phyloP scores from a whole-genome alignment of 2,329 filamentous ascomycete species.

The Sporothrix schenckii region DNA sequence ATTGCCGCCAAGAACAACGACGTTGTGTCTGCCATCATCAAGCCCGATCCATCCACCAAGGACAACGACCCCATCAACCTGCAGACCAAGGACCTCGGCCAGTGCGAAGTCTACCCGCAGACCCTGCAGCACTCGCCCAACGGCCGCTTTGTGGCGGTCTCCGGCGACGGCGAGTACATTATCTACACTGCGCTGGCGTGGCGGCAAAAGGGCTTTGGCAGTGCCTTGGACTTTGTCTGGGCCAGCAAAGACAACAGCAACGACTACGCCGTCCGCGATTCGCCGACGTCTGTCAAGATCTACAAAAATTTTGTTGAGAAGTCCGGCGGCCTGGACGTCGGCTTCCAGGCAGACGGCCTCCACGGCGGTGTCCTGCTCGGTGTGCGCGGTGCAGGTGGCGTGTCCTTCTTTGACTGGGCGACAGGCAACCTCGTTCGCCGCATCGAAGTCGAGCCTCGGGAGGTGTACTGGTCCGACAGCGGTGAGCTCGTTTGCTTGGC shows the following conservation, averaged over 20 bases:
- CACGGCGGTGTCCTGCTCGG: slow-evolving; percentile 87
- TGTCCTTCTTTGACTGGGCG: slow-evolving; percentile 97
- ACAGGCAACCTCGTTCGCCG: slow-evolving; percentile 84
- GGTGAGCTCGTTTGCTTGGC: slow-evolving; percentile 91
- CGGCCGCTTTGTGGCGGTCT: slow-evolving; percentile 79
- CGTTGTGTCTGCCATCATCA: slow-evolving; percentile 92
- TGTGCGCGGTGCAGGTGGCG: slow-evolving; percentile 90
- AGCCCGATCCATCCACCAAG: slow-evolving; percentile 81
- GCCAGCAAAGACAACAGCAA: slow-evolving; percentile 96
- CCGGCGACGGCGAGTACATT: slow-evolving; percentile 97
- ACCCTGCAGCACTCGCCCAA: slow-evolving; percentile 96
- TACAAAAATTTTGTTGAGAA: slow-evolving; percentile 98
- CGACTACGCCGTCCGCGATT: slow-evolving; percentile 96
- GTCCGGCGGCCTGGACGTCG: slow-evolving; percentile 83
- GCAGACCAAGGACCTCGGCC: slow-evolving; percentile 91
- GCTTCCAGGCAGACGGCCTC: slow-evolving; percentile 91
- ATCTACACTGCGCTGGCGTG: slow-evolving; percentile 97
- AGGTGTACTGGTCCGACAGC: slow-evolving; percentile 95
- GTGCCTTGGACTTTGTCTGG: slow-evolving; percentile 95
- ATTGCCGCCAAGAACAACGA: slow-evolving; percentile 97
- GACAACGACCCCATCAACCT: slow-evolving; percentile 85
- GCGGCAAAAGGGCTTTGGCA: slow-evolving; percentile 96
- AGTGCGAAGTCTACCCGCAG: slow-evolving; percentile 95
- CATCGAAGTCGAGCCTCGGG: slow-evolving; percentile 76
- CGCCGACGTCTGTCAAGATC: slow-evolving; percentile 89